Conservation (phyloP, 2,329 filamentous ascomycete species). For the Geosmithia flava region DNA sequence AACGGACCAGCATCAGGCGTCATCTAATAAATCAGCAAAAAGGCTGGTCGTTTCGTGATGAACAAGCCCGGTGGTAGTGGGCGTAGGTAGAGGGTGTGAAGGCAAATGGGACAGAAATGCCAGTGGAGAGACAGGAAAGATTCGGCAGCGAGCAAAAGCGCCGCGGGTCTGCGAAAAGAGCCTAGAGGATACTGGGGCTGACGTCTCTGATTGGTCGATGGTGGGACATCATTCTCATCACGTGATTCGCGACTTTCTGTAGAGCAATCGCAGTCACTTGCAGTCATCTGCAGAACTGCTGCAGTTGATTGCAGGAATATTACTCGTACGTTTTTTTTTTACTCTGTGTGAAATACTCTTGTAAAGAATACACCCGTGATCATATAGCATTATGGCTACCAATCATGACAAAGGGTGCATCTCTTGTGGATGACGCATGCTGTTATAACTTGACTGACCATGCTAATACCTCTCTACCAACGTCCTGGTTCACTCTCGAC, state of each 20-base stretch:
- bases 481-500: no score
- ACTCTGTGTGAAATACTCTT: no score
- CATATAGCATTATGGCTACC: no score
- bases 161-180: neutral
- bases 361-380: no score
- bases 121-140: neutral
- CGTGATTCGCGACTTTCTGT: neutral
- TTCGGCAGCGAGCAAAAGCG: neutral
- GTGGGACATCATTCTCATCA: neutral
- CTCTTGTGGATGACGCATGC: no score
- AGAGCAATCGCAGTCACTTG: neutral
- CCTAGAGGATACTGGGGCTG: neutral
- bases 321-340: no score
- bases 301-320: no score
- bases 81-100: neutral
- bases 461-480: no score
- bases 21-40: conserved; percentile 9
- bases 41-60: neutral
- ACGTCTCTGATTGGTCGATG: neutral
- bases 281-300: no score
- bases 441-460: no score
- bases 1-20: conserved; percentile 21
- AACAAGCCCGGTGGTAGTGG: neutral
- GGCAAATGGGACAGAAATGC: neutral
- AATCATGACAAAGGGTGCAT: no score